Conservation (phyloP, 345 rosid species). For the Physaria fendleri region DNA sequence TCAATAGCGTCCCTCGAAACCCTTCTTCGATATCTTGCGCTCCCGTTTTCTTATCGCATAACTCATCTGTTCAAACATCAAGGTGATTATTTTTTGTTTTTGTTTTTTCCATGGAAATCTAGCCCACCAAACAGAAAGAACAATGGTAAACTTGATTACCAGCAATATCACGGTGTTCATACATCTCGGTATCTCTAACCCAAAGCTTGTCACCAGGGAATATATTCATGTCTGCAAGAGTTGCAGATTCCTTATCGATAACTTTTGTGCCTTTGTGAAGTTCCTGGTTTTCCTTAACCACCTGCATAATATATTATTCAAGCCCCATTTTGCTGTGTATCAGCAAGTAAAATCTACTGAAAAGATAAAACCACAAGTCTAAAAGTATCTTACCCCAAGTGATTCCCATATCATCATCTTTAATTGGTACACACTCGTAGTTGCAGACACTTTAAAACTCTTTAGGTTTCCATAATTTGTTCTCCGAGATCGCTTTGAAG, state of each 20-base stretch:
- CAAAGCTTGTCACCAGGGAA: constrained; percentile 95
- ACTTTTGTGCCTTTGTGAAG: constrained; percentile 75
- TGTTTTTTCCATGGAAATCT: background rate
- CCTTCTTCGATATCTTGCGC: constrained; percentile 66
- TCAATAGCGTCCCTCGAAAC: constrained; percentile 82
- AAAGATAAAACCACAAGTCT: background rate
- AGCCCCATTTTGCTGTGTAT: background rate
- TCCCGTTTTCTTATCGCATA: constrained; percentile 57
- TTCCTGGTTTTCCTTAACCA: constrained; percentile 91
- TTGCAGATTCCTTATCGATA: constrained; percentile 80
- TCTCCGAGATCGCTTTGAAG: constrained; percentile 82
- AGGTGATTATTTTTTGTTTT: background rate
- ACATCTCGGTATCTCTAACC: constrained; percentile 93
- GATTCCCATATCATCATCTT: constrained; percentile 99
- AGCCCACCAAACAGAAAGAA: background rate
- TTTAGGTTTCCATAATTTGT: constrained; percentile 63
- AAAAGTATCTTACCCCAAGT: constrained; percentile 69
- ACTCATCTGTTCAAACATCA: constrained; percentile 60
- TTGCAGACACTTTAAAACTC: constrained; percentile 80
- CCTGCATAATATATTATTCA: constrained; percentile 46
- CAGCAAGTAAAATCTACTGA: constrained; percentile 14
- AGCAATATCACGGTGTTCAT: constrained; percentile 95
- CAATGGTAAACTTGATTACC: constrained; percentile 39
- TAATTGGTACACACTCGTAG: constrained; percentile 78
- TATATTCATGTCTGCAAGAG: constrained; percentile 92